Evolutionary conservation across 2,329 filamentous ascomycete genomes (phyloP), one percentile per base, ranked within the genome.

Genomic region (Talaromyces funiculosus): DNA sequence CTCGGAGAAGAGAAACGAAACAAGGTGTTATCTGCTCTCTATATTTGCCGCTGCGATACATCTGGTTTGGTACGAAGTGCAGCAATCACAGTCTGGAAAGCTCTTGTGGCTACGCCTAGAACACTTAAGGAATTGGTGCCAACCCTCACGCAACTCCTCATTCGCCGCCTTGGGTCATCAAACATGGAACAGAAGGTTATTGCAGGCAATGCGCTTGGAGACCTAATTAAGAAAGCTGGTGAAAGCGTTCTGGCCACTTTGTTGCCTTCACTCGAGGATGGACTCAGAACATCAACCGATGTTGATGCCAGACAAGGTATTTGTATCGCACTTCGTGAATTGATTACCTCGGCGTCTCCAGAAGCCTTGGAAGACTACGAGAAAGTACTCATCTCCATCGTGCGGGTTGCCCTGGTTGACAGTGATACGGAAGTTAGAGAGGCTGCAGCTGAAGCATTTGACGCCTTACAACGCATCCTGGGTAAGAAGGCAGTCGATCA

Each of bases 151-250:
- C 92, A 97, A 73, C 86, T 99, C 64, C 89, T 99, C 68, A 97
- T 99, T 72, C 87, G 90, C 62, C 90, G 94, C 53, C 84, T 99
- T 67, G 94, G 92, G 64, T 97, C 92, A 73, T 89, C 92, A 49
- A 97, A 97, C 71, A 92, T 96, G 88, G 94, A 99, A 75, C 94
- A 99, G 76, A 97, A 97, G 80, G 89, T 96, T 67, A 99, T 99
- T 80, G 94, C 95, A 66, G 93, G 93, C 73, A 97, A 97, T 74
- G 92, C 94, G 53, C 83, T 99, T 60, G 94, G 94, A 71, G 94
- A 99, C 73, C 86, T 99, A 66, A 97, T 99, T 70, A 88, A 94
- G 69, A 97, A 96, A 77, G 93, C 94, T 69, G 94, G 95, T 63
- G 94, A 99, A 73, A 89, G 91, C 60, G 92, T 99, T 61, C 81